Evolutionary conservation across 2,329 filamentous ascomycete genomes (phyloP).

Genomic region (Fusarium sp.): DNA sequence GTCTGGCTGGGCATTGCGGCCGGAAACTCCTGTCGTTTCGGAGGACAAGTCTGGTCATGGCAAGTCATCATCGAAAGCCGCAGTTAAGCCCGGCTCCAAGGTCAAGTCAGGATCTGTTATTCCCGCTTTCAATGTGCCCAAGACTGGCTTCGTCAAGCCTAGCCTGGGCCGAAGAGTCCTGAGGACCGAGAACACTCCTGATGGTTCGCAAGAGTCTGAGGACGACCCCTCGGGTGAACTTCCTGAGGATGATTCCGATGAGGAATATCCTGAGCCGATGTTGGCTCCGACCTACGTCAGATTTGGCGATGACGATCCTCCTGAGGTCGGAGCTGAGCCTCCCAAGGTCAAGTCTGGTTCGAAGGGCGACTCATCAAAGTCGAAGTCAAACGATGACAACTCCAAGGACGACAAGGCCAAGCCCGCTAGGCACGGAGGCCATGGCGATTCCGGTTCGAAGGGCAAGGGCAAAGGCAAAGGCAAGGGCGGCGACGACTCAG

Average conservation of each 20-base stretch:
- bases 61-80: background rate
- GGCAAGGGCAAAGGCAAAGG: conserved; percentile 12
- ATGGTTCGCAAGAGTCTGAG: background rate
- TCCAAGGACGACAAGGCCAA: background rate
- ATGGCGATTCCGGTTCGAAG: background rate
- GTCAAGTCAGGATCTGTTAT: background rate
- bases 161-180: conserved; percentile 1
- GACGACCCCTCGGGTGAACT: background rate
- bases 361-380: background rate
- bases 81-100: background rate
- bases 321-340: background rate
- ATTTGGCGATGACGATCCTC: background rate
- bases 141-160: background rate
- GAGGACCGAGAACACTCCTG: background rate
- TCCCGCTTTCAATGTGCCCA: background rate
- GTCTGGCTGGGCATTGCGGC: conserved; percentile 6
- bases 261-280: conserved; percentile 11
- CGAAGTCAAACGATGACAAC: background rate
- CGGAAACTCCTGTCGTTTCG: background rate
- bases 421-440: background rate
- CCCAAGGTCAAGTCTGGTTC: conserved; percentile 2
- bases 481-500: background rate
- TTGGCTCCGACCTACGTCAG: conserved; percentile 17
- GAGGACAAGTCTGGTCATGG: background rate
- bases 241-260: background rate